phyloP scores from a whole-genome alignment of 768 basidiomycete genomes.

The Lactarius sanguifluus region DNA sequence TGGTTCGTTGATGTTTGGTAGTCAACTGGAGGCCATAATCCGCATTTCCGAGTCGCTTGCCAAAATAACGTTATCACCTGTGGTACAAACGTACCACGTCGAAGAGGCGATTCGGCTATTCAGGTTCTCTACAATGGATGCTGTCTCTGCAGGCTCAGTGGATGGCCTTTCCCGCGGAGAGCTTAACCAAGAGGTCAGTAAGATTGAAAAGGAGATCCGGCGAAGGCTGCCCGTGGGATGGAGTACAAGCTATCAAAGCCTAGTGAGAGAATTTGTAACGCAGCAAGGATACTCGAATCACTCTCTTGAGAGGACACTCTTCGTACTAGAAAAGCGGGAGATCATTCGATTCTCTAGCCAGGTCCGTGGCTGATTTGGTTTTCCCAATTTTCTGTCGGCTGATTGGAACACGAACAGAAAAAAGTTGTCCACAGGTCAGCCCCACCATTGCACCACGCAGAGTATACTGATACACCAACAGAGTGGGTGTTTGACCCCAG shows the following conservation, averaged over 20 bases:
- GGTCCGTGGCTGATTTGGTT: slow-evolving; percentile 33
- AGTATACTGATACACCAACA: slow-evolving; percentile 4
- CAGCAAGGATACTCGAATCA: slow-evolving; percentile 89
- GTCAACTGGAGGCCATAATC: slow-evolving; percentile 97
- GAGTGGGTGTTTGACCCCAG: slow-evolving; percentile 28
- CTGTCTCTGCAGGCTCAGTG: slow-evolving; percentile 89
- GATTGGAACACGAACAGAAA: slow-evolving; percentile 21
- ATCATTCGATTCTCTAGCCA: slow-evolving; percentile 87
- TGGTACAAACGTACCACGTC: slow-evolving; percentile 90
- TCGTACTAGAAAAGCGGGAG: slow-evolving; percentile 92
- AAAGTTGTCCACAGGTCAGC: slow-evolving; percentile 31
- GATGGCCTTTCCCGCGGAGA: slow-evolving; percentile 92
- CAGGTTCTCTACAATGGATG: slow-evolving; percentile 99
- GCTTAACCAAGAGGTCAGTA: slow-evolving; percentile 88
- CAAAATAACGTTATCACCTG: slow-evolving; percentile 85
- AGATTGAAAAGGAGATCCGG: slow-evolving; percentile 85
- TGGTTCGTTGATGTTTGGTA: slow-evolving; percentile 31
- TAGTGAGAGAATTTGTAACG: slow-evolving; percentile 90
- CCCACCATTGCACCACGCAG: background rate
- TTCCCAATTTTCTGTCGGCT: slow-evolving; percentile 1
- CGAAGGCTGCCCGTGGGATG: slow-evolving; percentile 88
- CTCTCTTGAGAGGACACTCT: slow-evolving; percentile 88
- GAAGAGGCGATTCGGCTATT: slow-evolving; percentile 98
- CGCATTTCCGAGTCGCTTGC: slow-evolving; percentile 97
- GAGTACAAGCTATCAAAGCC: slow-evolving; percentile 94